phyloP scores from a whole-genome alignment of 2,329 filamentous ascomycete species.

The Aureobasidium sp. region DNA sequence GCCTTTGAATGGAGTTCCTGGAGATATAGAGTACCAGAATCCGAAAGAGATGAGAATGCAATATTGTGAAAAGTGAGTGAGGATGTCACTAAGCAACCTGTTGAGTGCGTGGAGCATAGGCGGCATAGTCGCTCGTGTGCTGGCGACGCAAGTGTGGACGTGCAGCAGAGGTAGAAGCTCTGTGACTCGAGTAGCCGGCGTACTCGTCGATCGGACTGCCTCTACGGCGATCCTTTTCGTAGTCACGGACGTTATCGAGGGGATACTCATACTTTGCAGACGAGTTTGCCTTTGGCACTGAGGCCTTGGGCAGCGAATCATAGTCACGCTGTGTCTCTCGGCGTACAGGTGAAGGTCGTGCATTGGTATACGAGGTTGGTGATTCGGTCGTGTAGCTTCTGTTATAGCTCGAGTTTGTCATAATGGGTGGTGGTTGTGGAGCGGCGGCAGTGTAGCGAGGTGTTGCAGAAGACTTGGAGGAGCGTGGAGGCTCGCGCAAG shows the following conservation, averaged over 20 bases:
- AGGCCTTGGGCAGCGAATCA: not conserved
- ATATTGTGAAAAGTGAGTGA: not conserved
- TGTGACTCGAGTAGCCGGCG: not conserved
- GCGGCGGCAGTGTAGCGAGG: conserved; percentile 2
- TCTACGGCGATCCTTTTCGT: not conserved
- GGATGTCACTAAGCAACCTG: not conserved
- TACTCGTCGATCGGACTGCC: not conserved
- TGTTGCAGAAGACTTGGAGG: not conserved
- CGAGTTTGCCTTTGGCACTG: not conserved
- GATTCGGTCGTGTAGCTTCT: conserved; percentile 5
- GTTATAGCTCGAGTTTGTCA: not conserved
- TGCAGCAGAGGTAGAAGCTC: not conserved
- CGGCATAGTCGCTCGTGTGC: not conserved
- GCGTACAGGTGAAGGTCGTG: not conserved
- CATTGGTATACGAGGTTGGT: not conserved
- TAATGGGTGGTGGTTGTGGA: conserved; percentile 10
- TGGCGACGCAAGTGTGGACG: not conserved
- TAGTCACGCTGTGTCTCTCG: not conserved
- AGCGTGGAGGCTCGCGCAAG: not conserved
- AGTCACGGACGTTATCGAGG: not conserved
- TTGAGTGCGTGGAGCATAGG: not conserved
- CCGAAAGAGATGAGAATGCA: not conserved
- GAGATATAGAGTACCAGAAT: not conserved
- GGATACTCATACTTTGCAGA: not conserved
- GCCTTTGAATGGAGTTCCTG: not conserved